Evolutionary conservation across 2,329 filamentous ascomycete species (phyloP).

Genomic region (Aspergillus oerlinghausenensis): DNA sequence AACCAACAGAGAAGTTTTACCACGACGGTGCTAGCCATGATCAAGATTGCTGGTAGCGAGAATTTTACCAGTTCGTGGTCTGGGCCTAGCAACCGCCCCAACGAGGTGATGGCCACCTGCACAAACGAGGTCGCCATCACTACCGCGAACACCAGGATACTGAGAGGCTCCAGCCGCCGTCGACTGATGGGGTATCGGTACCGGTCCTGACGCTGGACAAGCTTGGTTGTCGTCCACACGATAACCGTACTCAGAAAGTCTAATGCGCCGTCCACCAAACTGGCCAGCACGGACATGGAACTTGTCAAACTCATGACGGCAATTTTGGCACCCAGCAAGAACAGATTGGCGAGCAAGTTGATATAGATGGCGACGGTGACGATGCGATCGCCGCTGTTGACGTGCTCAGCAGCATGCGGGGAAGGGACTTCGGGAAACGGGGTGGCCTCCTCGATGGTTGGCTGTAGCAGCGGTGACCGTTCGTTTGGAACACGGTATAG

Average conservation of each 20-base stretch:
- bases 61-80: slow-evolving; percentile 67
- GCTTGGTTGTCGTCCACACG: slow-evolving; percentile 56
- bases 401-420: slow-evolving; percentile 37
- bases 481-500: slow-evolving; percentile 65
- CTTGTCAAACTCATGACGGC: slow-evolving; percentile 72
- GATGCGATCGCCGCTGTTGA: slow-evolving; percentile 68
- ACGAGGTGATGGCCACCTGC: slow-evolving; percentile 57
- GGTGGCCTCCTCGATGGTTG: slow-evolving; percentile 55
- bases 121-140: slow-evolving; percentile 64
- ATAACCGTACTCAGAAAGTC: slow-evolving; percentile 61
- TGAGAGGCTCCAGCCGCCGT: slow-evolving; percentile 60
- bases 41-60: slow-evolving; percentile 65
- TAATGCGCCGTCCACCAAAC: slow-evolving; percentile 63
- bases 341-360: slow-evolving; percentile 72
- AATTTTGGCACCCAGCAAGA: slow-evolving; percentile 72
- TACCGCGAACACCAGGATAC: slow-evolving; percentile 62
- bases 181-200: slow-evolving; percentile 62
- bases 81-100: slow-evolving; percentile 54
- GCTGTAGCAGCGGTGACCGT: slow-evolving; percentile 22
- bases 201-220: slow-evolving; percentile 57
- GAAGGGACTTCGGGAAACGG: slow-evolving; percentile 47
- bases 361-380: slow-evolving; percentile 85
- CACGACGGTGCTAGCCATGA: slow-evolving; percentile 76
- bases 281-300: slow-evolving; percentile 60
- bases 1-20: slow-evolving; percentile 81